Base-by-base conservation (phyloP, 2,329 filamentous ascomycete genomes). In the Davidsoniella virescens region DNA sequence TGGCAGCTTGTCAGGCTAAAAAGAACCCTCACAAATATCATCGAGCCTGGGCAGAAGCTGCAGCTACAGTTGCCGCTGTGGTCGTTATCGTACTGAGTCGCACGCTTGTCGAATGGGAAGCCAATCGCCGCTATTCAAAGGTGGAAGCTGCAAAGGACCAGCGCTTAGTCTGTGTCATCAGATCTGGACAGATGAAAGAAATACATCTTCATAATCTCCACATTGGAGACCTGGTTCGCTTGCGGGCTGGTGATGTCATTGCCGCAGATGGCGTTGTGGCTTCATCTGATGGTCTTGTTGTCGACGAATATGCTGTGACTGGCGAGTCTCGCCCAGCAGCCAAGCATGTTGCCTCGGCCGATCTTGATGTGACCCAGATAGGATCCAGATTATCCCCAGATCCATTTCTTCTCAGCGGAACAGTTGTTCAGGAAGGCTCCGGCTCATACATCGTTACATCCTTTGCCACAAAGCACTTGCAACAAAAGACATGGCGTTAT, bases 71-170 rank as follows among this genome's bases (percentile, higher is more conserved):
- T 41, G 74, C 82, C 18, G 84, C 84, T 47, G 85, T 88, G 54
- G 61, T 81, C 14, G 80, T 88, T 55, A 84, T 88, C 44, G 80
- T 87, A 3, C 63, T 82, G 17, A 84, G 86, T 17, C 84, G 82
- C 54, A 83, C 84, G n/a, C 67, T 80, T 33, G 88, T 87, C 56
- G 84, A 88, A 60, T 88, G 79, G 73, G 84, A 88, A 59, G 87
- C 87, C 63, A 84, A 87, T 61, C 73, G 80, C 43, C 82, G 86
- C 58, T 88, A 88, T 58, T 80, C 84, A 38, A 86, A 85, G 62
- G 67, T 88, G 53, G 87, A 87, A 64, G 78, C 78, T 62, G 85
- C 86, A 60, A 88, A 88, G 62, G 79, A 87, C 46, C 80, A 87
- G 59, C 74, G 84, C 29, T 67, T 74, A 46, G 78, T 90, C 57